Conservation (phyloP, 202 grass and related monocot genomes). For the Schoenoplectus tabernaemontani region DNA sequence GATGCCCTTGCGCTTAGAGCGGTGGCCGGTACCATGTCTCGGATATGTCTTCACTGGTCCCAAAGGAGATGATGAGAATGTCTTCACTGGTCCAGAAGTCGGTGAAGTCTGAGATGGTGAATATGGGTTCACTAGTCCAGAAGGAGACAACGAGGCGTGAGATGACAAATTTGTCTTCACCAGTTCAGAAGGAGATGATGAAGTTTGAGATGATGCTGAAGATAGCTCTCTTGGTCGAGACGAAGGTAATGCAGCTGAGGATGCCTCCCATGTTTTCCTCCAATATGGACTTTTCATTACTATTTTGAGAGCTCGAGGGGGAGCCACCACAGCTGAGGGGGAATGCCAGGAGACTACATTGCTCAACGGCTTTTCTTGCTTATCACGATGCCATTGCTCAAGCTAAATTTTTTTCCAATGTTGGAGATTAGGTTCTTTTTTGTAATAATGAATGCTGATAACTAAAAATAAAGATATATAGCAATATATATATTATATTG, state of each 20-base stretch:
- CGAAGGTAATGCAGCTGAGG: background rate
- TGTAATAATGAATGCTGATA: no score
- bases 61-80: background rate
- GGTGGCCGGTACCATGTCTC: background rate
- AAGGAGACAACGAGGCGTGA: background rate
- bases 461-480: no score
- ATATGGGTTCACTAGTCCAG: background rate
- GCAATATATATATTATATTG: background rate
- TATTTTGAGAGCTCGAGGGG: background rate
- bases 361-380: background rate
- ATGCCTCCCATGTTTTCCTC: background rate
- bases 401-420: background rate
- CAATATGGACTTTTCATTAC: background rate
- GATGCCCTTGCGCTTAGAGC: background rate
- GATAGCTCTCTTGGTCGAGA: background rate
- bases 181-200: background rate
- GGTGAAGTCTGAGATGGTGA: background rate
- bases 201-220: background rate
- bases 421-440: background rate
- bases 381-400: background rate
- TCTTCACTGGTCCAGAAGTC: no score
- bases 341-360: background rate
- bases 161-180: background rate
- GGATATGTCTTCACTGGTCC: background rate
- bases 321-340: background rate